Evolutionary conservation across 805 yeast genomes (phyloP), one percentile per base, ranked within the genome.

Genomic region (Blastobotrys mokoenaii): DNA sequence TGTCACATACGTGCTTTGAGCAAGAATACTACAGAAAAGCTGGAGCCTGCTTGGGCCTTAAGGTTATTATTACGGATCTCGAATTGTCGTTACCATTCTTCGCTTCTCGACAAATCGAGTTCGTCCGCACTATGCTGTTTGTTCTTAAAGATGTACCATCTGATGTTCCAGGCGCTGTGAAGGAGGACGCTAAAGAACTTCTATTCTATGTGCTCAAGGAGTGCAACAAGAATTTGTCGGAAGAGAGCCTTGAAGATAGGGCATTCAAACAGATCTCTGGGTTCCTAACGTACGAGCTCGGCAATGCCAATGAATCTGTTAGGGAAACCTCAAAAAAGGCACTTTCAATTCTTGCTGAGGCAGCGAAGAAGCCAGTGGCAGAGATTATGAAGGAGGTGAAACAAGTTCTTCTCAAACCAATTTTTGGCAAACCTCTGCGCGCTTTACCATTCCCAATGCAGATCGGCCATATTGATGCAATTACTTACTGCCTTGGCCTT

Each of bases 391-490:
- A 80, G 3, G 89, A 90, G 15, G 89, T 94, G 44, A 86, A 88
- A 55, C 81, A 79, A 40, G 77, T 89, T 20, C 68, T 94, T 25
- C 66, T 93, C 40, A 84, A 94, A 0, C 97, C 99, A 5, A 93
- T 93, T 17, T 94, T 93, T 69, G 96, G 96, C 2, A 93, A 93
- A 60, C 99, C 99, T 0, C 66, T 93, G 47, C 73, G 99, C 51
- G 99, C 99, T 0, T 71, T 93, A 50, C 98, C 99, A 0, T 93
- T 94, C 67, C 93, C 96, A 3, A 93, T 90, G 96, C 98, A 94
- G 66, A 93, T 93, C 46, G 98, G 98, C 32, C 89, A 93, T 61
- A 89, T 93, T 50, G 97, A 93, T 63, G 97, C 97, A 1, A 85
- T 93, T n/a, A 81, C 95, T 0, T 94, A 81, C 63, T 90, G 97